These are phyloP conservation scores for Cryptococcus sp. DNA, from an alignment of 1,284 basidiomycete species.

Conservation along the genomic window DNA sequence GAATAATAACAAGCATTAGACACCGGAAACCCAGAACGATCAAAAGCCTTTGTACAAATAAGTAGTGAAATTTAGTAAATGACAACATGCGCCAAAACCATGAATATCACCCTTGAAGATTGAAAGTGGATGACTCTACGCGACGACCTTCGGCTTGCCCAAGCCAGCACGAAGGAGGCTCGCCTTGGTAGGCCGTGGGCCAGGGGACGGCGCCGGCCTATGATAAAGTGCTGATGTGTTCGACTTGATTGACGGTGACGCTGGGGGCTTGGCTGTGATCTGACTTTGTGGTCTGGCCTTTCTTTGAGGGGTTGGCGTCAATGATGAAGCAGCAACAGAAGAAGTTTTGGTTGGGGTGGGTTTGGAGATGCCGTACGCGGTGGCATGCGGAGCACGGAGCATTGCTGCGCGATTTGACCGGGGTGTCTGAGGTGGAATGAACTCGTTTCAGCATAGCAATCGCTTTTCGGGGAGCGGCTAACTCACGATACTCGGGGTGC, in stretches of 20 bases:
- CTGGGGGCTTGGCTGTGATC: not conserved
- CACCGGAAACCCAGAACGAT: too few relatives aligned
- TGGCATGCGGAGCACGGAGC: slow-evolving; percentile 30
- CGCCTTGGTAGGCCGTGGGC: slow-evolving; percentile 14
- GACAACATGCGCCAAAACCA: too few relatives aligned
- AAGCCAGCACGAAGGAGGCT: slow-evolving; percentile 10
- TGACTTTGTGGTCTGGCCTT: too few relatives aligned
- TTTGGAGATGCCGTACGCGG: not conserved
- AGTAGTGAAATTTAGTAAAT: too few relatives aligned
- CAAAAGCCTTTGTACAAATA: too few relatives aligned
- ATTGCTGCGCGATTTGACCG: slow-evolving; percentile 41
- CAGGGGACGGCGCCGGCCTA: not conserved
- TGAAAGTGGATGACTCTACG: too few relatives aligned
- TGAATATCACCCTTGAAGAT: too few relatives aligned
- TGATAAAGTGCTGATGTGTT: too few relatives aligned
- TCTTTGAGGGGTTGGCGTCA: too few relatives aligned
- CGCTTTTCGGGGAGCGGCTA: not conserved
- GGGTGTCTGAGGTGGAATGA: slow-evolving; percentile 26
- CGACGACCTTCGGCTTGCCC: not conserved
- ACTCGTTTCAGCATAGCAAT: too few relatives aligned
- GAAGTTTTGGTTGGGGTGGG: not conserved
- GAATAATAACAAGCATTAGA: too few relatives aligned
- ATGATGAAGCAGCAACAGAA: too few relatives aligned
- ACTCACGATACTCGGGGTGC: slow-evolving; percentile 33
- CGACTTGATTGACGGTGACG: not conserved